Conservation (phyloP, 495 filamentous ascomycete genomes). For the Hypoxylon intermedium region DNA sequence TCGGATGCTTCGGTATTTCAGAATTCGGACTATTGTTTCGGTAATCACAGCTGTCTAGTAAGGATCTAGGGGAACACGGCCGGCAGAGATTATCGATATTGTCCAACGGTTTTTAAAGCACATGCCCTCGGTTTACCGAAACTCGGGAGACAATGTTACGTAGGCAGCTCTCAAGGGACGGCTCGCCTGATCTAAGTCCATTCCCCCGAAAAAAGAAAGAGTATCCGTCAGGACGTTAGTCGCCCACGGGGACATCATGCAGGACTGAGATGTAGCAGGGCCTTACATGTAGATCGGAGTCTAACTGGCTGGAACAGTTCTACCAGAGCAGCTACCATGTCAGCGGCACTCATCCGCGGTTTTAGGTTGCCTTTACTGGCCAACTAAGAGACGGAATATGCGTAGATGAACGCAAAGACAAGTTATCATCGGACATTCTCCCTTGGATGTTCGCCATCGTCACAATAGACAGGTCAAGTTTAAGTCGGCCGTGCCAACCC, state of each 20-base stretch:
- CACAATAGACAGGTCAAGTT: too few species aligned
- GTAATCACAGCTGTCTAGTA: too few species aligned
- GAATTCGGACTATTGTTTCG: too few species aligned
- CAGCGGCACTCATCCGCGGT: not conserved
- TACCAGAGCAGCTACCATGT: not conserved
- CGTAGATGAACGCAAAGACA: not conserved
- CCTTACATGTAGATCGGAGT: not conserved
- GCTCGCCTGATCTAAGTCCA: not conserved
- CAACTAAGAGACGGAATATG: not conserved
- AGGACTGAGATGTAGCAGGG: not conserved
- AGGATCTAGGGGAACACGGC: not conserved
- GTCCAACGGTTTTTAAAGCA: not conserved
- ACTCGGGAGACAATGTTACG: conserved; percentile 20
- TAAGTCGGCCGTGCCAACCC: too few species aligned
- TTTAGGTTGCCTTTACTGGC: not conserved
- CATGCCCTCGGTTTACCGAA: conserved; percentile 5
- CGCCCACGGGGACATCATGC: not conserved
- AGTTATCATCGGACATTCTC: not conserved
- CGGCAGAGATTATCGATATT: not conserved
- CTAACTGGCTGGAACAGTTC: not conserved
- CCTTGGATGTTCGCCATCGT: too few species aligned
- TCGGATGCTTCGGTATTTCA: too few species aligned
- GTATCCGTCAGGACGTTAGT: too few species aligned
- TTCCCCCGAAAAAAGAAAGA: not conserved
- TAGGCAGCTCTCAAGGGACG: not conserved